Conservation (phyloP, 164 flowering plant species). For the Nelumbo lutea region DNA sequence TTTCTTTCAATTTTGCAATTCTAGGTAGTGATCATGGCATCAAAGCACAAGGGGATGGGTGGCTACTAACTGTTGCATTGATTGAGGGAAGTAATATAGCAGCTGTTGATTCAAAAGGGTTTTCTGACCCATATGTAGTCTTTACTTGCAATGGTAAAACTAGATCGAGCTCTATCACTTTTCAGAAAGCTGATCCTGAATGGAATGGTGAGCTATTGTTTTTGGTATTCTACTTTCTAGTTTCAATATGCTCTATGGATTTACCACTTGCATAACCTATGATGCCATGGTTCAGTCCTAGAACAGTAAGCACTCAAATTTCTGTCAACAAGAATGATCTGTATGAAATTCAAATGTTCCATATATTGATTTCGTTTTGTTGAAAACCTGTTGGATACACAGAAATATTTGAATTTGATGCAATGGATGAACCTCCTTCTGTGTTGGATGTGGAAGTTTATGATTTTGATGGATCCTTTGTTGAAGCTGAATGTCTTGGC, state of each 20-base stretch:
- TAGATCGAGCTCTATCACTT: slow-evolving; percentile 89
- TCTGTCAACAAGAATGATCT: neutral
- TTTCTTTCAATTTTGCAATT: slow-evolving; percentile 1
- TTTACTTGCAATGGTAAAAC: slow-evolving; percentile 90
- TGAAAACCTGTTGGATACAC: slow-evolving; percentile 22
- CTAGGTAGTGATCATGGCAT: slow-evolving; percentile 92
- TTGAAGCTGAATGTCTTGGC: slow-evolving; percentile 82
- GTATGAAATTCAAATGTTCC: neutral
- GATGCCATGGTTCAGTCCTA: neutral
- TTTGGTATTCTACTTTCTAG: neutral
- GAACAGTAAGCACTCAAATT: neutral
- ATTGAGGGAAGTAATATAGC: slow-evolving; percentile 79
- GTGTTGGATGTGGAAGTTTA: slow-evolving; percentile 76
- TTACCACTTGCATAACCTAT: neutral
- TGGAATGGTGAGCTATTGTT: slow-evolving; percentile 71
- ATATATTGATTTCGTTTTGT: slow-evolving; percentile 2
- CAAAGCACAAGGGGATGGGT: slow-evolving; percentile 95
- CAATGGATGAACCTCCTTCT: slow-evolving; percentile 96
- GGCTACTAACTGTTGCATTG: slow-evolving; percentile 93
- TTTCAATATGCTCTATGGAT: neutral
- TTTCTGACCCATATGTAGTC: slow-evolving; percentile 92
- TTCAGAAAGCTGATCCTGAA: slow-evolving; percentile 71
- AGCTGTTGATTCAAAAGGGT: slow-evolving; percentile 80
- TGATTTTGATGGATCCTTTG: slow-evolving; percentile 97
- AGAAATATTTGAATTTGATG: slow-evolving; percentile 99